Conservation (phyloP, 768 basidiomycete species). For the Crassisporium funariophilum region DNA sequence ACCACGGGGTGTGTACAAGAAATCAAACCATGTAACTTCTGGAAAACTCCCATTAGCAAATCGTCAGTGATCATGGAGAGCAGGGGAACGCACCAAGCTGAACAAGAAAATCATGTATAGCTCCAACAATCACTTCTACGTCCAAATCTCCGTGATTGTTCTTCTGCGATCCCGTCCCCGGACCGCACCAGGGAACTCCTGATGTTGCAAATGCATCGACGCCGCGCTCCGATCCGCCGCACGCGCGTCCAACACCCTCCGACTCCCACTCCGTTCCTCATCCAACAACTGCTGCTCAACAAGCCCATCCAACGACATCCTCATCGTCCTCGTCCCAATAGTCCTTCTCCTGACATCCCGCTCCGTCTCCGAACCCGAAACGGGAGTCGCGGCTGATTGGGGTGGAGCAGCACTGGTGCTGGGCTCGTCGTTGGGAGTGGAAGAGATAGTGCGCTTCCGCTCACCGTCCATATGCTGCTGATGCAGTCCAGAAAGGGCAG, state of each 20-base stretch:
- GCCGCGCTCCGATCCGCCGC: conserved; percentile 46
- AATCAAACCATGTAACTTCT: too few relatives aligned
- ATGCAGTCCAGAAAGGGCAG: conserved; percentile 58
- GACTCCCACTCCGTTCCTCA: conserved; percentile 14
- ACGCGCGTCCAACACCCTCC: conserved; percentile 24
- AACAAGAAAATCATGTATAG: too few relatives aligned
- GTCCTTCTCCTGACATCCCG: conserved; percentile 47
- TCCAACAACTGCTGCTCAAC: background rate
- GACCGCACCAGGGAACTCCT: conserved; percentile 5
- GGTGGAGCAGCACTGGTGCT: conserved; percentile 19
- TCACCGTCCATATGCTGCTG: conserved; percentile 48
- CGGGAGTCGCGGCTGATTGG: conserved; percentile 20
- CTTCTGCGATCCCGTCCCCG: conserved; percentile 39
- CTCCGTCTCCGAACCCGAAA: conserved; percentile 48
- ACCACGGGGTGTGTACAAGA: conserved; percentile 8
- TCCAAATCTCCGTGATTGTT: conserved; percentile 51
- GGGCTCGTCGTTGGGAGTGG: conserved; percentile 22
- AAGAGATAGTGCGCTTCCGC: conserved; percentile 32
- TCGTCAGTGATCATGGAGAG: too few relatives aligned
- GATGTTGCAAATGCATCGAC: conserved; percentile 27
- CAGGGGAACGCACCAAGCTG: too few relatives aligned
- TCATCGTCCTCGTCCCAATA: conserved; percentile 37
- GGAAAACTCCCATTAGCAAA: too few relatives aligned
- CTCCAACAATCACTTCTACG: conserved; percentile 21
- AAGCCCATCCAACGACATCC: conserved; percentile 48